Evolutionary conservation across 305 asterid genomes (phyloP).

Genomic region (Rubia peregrina): DNA sequence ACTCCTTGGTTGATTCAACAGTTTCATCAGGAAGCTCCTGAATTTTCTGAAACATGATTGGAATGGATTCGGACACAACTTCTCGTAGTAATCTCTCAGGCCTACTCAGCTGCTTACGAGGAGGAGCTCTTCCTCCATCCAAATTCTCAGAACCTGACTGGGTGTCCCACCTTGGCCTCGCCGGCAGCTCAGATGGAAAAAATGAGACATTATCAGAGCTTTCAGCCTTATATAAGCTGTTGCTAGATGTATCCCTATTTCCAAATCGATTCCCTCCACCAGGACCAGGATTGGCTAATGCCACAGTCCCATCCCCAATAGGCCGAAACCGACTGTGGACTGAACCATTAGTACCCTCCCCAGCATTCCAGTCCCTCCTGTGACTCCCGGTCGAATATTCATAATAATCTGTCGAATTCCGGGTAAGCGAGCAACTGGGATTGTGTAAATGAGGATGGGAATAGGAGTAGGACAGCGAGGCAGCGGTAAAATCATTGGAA

Average conservation of each 20-base stretch:
- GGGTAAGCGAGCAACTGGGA: conserved; percentile 80
- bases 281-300: conserved; percentile 46
- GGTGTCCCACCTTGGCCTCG: conserved; percentile 52
- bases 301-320: conserved; percentile 73
- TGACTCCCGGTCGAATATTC: conserved; percentile 54
- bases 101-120: conserved; percentile 32
- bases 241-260: conserved; percentile 49
- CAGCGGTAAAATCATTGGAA: conserved; percentile 74
- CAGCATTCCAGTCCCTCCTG: conserved; percentile 75
- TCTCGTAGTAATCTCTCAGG: conserved; percentile 78
- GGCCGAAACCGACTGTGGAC: conserved; percentile 89
- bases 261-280: conserved; percentile 34
- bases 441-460: conserved; percentile 73
- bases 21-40: conserved; percentile 81
- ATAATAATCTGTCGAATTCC: conserved; percentile 59
- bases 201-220: conserved; percentile 69
- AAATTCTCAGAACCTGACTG: conserved; percentile 45
- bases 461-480: conserved; percentile 63
- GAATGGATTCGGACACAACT: conserved; percentile 63
- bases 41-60: conserved; percentile 58
- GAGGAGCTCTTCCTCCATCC: conserved; percentile 33
- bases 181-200: conserved; percentile 88
- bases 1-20: conserved; percentile 56
- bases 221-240: conserved; percentile 40
- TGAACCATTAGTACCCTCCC: conserved; percentile 89